Conservation (phyloP, 2,329 filamentous ascomycete genomes). For the Cryphonectria naterciae region DNA sequence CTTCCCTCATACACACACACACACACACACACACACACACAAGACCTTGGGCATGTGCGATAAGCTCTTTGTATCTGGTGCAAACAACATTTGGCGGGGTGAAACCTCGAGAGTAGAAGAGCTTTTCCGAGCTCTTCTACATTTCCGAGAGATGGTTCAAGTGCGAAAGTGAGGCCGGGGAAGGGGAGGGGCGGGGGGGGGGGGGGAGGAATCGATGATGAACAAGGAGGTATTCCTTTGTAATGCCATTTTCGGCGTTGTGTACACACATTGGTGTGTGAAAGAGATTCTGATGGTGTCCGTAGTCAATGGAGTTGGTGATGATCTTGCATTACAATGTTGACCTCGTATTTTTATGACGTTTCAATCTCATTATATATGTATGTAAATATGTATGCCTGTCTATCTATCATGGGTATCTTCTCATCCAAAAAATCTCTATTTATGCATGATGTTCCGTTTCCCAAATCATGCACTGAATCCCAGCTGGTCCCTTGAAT, state of each 20-base stretch:
- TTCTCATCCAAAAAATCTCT: neutral
- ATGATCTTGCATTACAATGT: neutral
- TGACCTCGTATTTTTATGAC: too few species aligned
- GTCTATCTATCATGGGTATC: neutral
- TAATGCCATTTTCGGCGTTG: slow-evolving; percentile 21
- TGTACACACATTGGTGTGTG: slow-evolving; percentile 22
- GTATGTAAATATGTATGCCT: neutral
- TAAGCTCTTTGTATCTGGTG: slow-evolving; percentile 1
- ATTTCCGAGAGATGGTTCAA: neutral
- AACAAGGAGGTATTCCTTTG: slow-evolving; percentile 5
- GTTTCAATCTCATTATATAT: neutral
- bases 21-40: neutral
- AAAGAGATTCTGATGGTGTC: slow-evolving; percentile 15
- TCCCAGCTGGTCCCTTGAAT: slow-evolving; percentile 42
- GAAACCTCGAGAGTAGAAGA: neutral
- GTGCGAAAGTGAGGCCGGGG: neutral
- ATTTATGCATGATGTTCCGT: neutral
- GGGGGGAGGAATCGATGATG: neutral
- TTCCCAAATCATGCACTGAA: slow-evolving; percentile 31
- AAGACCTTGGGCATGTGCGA: neutral
- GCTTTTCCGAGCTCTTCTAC: neutral
- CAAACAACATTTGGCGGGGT: neutral
- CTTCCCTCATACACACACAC: neutral
- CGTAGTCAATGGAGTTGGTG: slow-evolving; percentile 24
- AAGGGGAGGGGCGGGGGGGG: neutral